Evolutionary conservation across 192 early-diverging fungal genomes (phyloP).

Genomic region (Gamsiella multidivaricata): DNA sequence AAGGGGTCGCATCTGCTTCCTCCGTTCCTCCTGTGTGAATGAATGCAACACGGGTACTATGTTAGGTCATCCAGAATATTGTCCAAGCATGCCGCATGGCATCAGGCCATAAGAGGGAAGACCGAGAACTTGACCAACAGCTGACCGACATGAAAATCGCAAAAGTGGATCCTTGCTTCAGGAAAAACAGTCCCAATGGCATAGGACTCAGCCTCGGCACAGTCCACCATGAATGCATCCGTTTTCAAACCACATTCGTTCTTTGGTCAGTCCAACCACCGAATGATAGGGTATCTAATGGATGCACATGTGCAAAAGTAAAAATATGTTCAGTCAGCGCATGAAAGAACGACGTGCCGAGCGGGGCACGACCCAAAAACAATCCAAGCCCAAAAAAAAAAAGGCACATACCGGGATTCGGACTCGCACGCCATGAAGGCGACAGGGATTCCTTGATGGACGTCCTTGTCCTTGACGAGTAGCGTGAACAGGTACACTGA

Average conservation of each 20-base stretch:
- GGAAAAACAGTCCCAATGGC: background rate
- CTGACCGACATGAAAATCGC: too few relatives aligned
- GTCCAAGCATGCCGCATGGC: too few relatives aligned
- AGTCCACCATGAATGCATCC: constrained; percentile 9
- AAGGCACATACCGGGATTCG: constrained; percentile 12
- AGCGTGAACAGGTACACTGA: constrained; percentile 26
- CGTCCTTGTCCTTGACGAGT: constrained; percentile 25
- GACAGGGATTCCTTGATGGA: constrained; percentile 22
- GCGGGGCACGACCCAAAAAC: too few relatives aligned
- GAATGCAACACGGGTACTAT: constrained; percentile 4
- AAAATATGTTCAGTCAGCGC: too few relatives aligned
- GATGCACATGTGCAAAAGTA: too few relatives aligned
- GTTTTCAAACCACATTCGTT: background rate
- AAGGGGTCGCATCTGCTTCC: constrained; percentile 18
- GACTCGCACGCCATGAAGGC: constrained; percentile 22
- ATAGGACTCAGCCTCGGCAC: constrained; percentile 7
- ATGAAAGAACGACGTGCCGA: too few relatives aligned
- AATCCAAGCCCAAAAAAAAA: constrained; percentile 9
- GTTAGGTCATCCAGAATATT: too few relatives aligned
- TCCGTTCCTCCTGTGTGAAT: constrained; percentile 12
- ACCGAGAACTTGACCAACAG: too few relatives aligned
- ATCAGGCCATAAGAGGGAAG: too few relatives aligned
- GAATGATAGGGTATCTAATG: background rate
- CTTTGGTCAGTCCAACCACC: background rate
- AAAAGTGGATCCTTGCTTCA: too few relatives aligned